Base-by-base conservation (phyloP, 345 rosid genomes). In the thale cress (Arabidopsis thaliana) region DNA sequence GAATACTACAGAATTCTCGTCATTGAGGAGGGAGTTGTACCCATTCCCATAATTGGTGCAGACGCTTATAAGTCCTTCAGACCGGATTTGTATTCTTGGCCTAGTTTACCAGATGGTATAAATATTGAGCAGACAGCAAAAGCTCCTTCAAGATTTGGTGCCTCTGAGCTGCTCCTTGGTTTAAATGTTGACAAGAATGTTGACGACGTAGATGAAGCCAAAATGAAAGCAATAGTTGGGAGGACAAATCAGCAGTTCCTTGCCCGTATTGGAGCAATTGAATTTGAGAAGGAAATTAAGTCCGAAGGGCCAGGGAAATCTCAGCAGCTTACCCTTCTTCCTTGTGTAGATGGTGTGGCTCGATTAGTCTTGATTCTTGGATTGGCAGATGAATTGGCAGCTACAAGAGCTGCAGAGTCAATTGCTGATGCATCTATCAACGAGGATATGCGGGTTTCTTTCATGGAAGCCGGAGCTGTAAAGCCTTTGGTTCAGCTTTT, bases 381-480 rank as follows among this genome's bases (percentile, higher is more conserved):
- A 78, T 89, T 93, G 64, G 86, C 89, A 25, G 96, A 91, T 48
- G 93, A 89, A 77, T 55, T 75, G 24, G 90, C 97, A 6, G 65
- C 87, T 81, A 69, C 78, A 49, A 85, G 94, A 81, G 91, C 93
- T 75, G 98, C 96, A 44, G 84, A 82, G 65, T 76, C 97, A 28
- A 81, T 93, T 79, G 94, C 89, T 30, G 87, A 87, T 86, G 87
- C 91, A 73, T 87, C 87, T 50, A 83, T 93, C 48, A 91, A 83
- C 73, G 97, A 88, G 72, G 83, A 83, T 37, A 88, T 91, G 94
- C 83, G 97, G 60, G 76, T 76, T 70, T 82, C 89, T 30, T 89
- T 93, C 81, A 91, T 85, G 80, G 97, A 93, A 82, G 97, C 94
- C 66, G 97, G 98, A 70, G 93, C 93, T 45, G 42, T 87, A 73